Evolutionary conservation across 768 basidiomycete species (phyloP), one percentile per base, ranked within the genome.

Genomic region (Collybiopsis confluens): DNA sequence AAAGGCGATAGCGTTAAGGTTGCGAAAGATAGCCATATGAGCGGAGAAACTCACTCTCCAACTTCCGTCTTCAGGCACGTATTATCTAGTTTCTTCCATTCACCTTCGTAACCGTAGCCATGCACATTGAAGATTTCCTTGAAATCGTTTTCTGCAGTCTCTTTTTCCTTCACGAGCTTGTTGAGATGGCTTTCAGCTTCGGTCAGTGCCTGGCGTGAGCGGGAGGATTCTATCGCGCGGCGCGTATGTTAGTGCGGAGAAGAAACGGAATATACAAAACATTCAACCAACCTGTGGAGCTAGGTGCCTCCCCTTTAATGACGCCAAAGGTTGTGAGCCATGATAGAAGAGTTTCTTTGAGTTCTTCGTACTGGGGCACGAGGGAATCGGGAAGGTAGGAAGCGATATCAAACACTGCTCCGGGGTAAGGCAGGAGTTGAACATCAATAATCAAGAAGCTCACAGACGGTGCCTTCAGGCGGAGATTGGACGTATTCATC

Each of bases 21-120:
- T 16, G 51, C 4, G 47, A 55, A 7, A 37, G 26, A 30, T n/a
- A 33, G 11, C 18, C 9, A 20, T 18, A 24, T 3, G 4, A 55
- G 46, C 24, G 3, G 50, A 8, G 1, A 35, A 1, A 86, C 94
- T 65, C 62, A 97, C 91, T 97, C 96, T 76, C 97, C 96, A 4
- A 80, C 76, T 51, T 95, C 82, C 64, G 84, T 88, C 64, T 83
- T 81, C 11, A 98, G 65, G 61, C 96, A 98, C 1, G 76, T 73
- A 4, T 81, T 79, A 20, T 95, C 88, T 5, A 99, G 79, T 71
- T 96, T 97, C 77, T 96, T 96, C 92, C 92, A 99, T 71, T 97
- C 92, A 46, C 92, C 96, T 24, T 90, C 76, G 1, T 71, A 65
- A 18, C 94, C 94, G 59, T 88, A 97, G 33, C 78, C 79, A 18